Evolutionary conservation across 768 basidiomycete species (phyloP).

Genomic region (Lactifluus subvellereus): DNA sequence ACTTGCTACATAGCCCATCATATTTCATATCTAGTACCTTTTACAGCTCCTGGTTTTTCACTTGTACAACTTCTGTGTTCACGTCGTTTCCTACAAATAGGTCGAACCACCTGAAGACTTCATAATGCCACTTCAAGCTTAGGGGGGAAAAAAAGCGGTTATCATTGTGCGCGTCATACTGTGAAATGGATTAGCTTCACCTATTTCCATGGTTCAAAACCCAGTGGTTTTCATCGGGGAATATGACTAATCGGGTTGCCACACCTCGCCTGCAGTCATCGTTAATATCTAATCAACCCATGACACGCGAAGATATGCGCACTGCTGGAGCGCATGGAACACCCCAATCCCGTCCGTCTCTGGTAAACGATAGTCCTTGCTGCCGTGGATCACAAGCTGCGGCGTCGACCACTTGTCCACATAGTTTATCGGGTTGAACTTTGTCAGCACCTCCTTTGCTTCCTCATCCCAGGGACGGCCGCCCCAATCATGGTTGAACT

Average conservation of each 20-base stretch:
- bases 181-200: constrained; percentile 31
- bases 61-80: background rate
- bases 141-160: background rate
- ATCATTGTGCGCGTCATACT: background rate
- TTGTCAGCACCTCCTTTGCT: constrained; percentile 48
- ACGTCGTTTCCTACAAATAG: constrained; percentile 45
- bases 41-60: constrained; percentile 1
- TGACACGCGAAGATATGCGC: constrained; percentile 30
- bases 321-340: constrained; percentile 85
- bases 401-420: constrained; percentile 85
- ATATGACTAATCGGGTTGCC: constrained; percentile 72
- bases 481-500: constrained; percentile 88
- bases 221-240: constrained; percentile 94
- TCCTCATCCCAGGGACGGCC: constrained; percentile 72
- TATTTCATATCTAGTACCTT: background rate
- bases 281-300: background rate
- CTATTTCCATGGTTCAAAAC: constrained; percentile 76
- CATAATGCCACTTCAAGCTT: constrained; percentile 91
- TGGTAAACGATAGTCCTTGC: constrained; percentile 83
- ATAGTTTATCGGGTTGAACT: constrained; percentile 77
- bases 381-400: constrained; percentile 77
- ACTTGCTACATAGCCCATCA: background rate
- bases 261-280: constrained; percentile 48
- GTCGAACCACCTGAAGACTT: constrained; percentile 89
- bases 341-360: constrained; percentile 80